Evolutionary conservation across 225 moss, liverwort and hornwort species (phyloP).

Genomic region (Polytrichum commune): DNA sequence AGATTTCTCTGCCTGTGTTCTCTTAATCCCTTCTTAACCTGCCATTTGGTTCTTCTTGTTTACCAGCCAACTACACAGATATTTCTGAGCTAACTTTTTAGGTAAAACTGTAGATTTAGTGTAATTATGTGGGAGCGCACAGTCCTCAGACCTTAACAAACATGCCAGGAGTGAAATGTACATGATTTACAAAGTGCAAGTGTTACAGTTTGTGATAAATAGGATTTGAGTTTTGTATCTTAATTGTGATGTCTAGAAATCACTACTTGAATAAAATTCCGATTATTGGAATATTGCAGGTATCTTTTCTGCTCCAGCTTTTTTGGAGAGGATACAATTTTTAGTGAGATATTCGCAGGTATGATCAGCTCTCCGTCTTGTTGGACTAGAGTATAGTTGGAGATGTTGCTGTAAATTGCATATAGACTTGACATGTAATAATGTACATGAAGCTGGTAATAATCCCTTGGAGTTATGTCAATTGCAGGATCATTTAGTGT

Average conservation of each 20-base stretch:
- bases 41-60: constrained; percentile 11
- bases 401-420: no score
- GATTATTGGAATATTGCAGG: constrained; percentile 35
- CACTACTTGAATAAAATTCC: no score
- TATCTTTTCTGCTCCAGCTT: constrained; percentile 93
- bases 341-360: constrained; percentile 92
- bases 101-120: no score
- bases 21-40: background rate
- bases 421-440: no score
- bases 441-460: no score
- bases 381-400: background rate
- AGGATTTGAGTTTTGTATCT: no score
- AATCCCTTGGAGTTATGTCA: background rate
- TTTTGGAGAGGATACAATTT: constrained; percentile 89
- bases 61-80: background rate
- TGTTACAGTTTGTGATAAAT: no score
- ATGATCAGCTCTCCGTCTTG: constrained; percentile 8
- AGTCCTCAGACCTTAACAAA: background rate
- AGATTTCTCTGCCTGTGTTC: constrained; percentile 8
- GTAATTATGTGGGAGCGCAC: background rate
- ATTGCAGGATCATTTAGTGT: constrained; percentile 86
- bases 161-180: no score
- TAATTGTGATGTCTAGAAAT: no score
- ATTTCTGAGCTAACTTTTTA: no score
- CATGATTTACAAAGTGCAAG: no score